phyloP scores from a whole-genome alignment of 768 basidiomycete genomes.

The Boletus vinaceobasis region DNA sequence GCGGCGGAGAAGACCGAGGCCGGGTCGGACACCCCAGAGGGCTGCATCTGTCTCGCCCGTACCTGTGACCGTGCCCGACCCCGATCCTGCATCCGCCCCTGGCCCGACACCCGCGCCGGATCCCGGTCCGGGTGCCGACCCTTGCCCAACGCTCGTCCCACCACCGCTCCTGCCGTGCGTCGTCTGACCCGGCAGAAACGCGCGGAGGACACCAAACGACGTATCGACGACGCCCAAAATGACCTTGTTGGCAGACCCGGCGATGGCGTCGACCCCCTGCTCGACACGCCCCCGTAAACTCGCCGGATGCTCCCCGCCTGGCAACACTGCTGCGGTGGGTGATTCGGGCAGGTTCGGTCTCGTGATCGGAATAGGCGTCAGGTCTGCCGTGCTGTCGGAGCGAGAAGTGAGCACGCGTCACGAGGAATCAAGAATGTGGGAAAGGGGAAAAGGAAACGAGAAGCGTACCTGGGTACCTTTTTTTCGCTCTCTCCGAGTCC shows the following conservation, averaged over 20 bases:
- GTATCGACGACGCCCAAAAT: slow-evolving; percentile 86
- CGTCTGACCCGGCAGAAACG: slow-evolving; percentile 56
- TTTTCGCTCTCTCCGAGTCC: slow-evolving; percentile 60
- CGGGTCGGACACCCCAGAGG: slow-evolving; percentile 37
- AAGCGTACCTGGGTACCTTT: slow-evolving; percentile 52
- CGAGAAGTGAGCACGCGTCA: not conserved
- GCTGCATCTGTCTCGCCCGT: slow-evolving; percentile 7
- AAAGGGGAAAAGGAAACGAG: no score
- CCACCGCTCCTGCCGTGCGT: not conserved
- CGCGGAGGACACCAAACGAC: slow-evolving; percentile 82
- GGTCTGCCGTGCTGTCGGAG: slow-evolving; percentile 59
- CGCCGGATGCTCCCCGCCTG: slow-evolving; percentile 47
- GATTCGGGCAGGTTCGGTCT: slow-evolving; percentile 47
- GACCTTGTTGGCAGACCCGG: slow-evolving; percentile 77
- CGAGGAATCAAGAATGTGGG: not conserved
- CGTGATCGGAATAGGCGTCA: slow-evolving; percentile 76
- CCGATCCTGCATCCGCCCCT: not conserved
- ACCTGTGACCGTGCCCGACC: no score
- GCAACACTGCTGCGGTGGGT: slow-evolving; percentile 34
- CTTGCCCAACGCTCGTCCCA: slow-evolving; percentile 18
- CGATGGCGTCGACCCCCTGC: slow-evolving; percentile 75
- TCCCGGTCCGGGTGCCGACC: not conserved
- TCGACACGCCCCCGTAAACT: slow-evolving; percentile 72
- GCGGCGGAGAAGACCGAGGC: slow-evolving; percentile 67
- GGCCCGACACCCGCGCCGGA: not conserved